phyloP scores from a whole-genome alignment of 2,329 filamentous ascomycete genomes.

The Curvularia lunata region DNA sequence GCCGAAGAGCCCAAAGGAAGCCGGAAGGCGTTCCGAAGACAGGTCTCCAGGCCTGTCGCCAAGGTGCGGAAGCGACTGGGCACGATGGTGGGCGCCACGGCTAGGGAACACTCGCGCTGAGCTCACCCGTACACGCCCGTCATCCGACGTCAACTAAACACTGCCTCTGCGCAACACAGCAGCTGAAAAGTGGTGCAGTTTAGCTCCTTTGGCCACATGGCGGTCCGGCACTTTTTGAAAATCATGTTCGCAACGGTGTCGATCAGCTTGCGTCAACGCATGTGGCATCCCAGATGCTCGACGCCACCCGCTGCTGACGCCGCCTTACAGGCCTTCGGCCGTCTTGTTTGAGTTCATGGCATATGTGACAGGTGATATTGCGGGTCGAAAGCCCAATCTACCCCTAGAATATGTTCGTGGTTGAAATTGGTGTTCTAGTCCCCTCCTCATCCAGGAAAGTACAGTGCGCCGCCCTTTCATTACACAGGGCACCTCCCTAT shows the following conservation, averaged over 20 bases:
- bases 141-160: conserved; percentile 1
- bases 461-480: not conserved
- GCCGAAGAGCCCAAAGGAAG: not conserved
- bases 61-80: conserved; percentile 4
- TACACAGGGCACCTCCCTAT: not conserved
- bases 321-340: not conserved
- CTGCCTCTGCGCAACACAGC: conserved; percentile 4
- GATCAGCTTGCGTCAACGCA: conserved; percentile 8
- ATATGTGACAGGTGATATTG: conserved; percentile 1
- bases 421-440: conserved; percentile 1
- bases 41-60: conserved; percentile 4
- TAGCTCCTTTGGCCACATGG: conserved; percentile 3
- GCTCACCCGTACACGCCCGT: not conserved
- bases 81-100: conserved; percentile 2
- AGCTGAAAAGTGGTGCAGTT: not conserved
- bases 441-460: not conserved
- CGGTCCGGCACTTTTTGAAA: conserved; percentile 4
- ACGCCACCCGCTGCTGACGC: not conserved
- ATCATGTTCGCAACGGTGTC: conserved; percentile 17
- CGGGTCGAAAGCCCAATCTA: not conserved
- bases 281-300: conserved; percentile 1
- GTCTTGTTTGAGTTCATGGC: not conserved
- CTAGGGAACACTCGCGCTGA: conserved; percentile 4
- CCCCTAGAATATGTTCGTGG: conserved; percentile 4
- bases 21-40: conserved; percentile 8